Conservation (phyloP, 495 filamentous ascomycete genomes). For the Lentithecium fluviatile region DNA sequence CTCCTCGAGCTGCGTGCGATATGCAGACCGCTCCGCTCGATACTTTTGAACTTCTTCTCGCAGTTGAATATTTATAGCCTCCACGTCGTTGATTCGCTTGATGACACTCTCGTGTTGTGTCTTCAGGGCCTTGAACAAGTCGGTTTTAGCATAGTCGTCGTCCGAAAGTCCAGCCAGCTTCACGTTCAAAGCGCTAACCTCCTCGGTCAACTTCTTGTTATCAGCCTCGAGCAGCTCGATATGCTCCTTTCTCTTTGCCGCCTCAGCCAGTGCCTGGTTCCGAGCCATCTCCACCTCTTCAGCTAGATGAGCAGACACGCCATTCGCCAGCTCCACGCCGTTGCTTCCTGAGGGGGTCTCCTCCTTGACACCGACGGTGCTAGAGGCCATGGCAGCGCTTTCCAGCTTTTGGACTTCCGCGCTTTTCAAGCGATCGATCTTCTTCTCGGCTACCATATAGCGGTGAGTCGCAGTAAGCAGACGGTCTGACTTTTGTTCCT, state of each 20-base stretch:
- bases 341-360: conserved; percentile 41
- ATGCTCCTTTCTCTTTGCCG: conserved; percentile 82
- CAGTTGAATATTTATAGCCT: conserved; percentile 81
- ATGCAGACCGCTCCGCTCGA: conserved; percentile 79
- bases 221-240: conserved; percentile 73
- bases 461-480: conserved; percentile 81
- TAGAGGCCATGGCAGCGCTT: conserved; percentile 73
- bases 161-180: conserved; percentile 73
- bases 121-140: conserved; percentile 88
- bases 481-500: conserved; percentile 77
- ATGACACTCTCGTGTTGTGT: conserved; percentile 89
- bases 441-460: conserved; percentile 92
- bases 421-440: conserved; percentile 83
- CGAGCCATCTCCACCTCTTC: conserved; percentile 66
- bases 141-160: conserved; percentile 88
- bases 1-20: conserved; percentile 71
- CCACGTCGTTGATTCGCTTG: conserved; percentile 84
- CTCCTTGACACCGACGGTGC: conserved; percentile 43
- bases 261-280: conserved; percentile 69
- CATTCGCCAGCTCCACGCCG: conserved; percentile 57
- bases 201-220: conserved; percentile 73
- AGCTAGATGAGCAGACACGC: conserved; percentile 47
- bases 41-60: conserved; percentile 81
- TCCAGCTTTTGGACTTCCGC: conserved; percentile 89
- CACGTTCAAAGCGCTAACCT: conserved; percentile 68